These are phyloP conservation scores for Vitis cinerea DNA, from an alignment of 164 flowering plant genomes.

Conservation along the genomic window DNA sequence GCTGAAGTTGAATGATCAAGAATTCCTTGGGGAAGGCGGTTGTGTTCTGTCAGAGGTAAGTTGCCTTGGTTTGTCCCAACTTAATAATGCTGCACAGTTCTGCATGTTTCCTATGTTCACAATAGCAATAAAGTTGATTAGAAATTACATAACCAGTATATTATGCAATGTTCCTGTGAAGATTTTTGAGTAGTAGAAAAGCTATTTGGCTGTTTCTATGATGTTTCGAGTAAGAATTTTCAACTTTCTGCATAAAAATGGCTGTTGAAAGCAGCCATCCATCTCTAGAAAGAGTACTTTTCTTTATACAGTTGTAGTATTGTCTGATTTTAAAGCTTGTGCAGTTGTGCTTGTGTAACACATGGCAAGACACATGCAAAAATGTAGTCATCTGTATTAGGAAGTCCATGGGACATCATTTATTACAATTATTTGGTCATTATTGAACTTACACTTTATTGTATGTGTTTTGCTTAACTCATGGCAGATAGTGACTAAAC, in stretches of 20 bases:
- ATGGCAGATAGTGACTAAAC: constrained; percentile 66
- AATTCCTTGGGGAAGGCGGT: constrained; percentile 83
- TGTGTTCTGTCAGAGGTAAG: constrained; percentile 83
- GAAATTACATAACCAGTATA: too few relatives aligned
- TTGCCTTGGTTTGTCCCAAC: background rate
- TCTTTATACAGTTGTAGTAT: background rate
- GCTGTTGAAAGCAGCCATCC: background rate
- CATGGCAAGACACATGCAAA: too few relatives aligned
- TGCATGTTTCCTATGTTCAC: too few relatives aligned
- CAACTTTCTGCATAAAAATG: background rate
- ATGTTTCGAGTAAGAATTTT: background rate
- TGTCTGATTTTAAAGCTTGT: too few relatives aligned
- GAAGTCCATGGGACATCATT: too few relatives aligned
- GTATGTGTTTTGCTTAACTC: background rate
- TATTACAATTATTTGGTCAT: background rate
- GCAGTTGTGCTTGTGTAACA: background rate
- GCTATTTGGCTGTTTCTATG: background rate
- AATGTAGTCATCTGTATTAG: too few relatives aligned
- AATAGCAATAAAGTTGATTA: too few relatives aligned
- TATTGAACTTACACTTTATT: background rate
- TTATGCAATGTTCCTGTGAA: background rate
- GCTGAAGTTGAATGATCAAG: constrained; percentile 71
- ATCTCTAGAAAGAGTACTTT: background rate
- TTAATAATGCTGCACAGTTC: too few relatives aligned
- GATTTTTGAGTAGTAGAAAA: background rate